Percentiles rank a stretch among this genome's conserved stretches.
phyloP scores from a whole-genome alignment of 164 flowering plant genomes.

The Warburgia ugandensis region DNA sequence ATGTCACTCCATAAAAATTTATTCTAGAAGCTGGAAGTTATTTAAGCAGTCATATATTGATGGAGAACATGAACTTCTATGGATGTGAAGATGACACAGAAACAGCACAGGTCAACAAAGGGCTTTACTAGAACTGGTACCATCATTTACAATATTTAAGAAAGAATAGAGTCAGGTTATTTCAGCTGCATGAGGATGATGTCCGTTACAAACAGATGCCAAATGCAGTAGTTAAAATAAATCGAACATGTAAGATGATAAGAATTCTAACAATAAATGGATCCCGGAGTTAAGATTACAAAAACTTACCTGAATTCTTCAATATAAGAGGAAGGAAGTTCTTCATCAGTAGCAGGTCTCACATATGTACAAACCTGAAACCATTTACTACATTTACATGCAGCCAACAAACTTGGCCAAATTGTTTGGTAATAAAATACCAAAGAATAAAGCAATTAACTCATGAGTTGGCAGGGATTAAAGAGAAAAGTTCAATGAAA shows the following conservation, averaged over 20 bases:
- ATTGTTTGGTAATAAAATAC: background rate
- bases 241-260: background rate
- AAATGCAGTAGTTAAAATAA: background rate
- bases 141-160: background rate
- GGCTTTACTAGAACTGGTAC: background rate
- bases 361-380: slow-evolving; percentile 82
- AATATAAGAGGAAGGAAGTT: slow-evolving; percentile 76
- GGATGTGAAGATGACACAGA: too few relatives aligned
- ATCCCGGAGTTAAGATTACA: background rate
- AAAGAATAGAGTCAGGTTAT: background rate
- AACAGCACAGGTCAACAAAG: too few relatives aligned
- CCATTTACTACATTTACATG: slow-evolving; percentile 26
- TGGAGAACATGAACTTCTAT: too few relatives aligned
- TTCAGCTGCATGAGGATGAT: background rate
- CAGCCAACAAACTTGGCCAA: slow-evolving; percentile 1
- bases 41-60: too few relatives aligned
- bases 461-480: too few relatives aligned
- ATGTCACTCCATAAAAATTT: too few relatives aligned
- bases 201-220: background rate
- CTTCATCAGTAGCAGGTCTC: slow-evolving; percentile 85
- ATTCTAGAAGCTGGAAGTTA: too few relatives aligned
- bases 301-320: slow-evolving; percentile 77
- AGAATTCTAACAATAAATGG: background rate
- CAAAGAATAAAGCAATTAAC: too few relatives aligned
- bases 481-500: too few relatives aligned